These are phyloP conservation scores for Torulaspora franciscae DNA, from an alignment of 805 yeast species.

Conservation along the genomic window DNA sequence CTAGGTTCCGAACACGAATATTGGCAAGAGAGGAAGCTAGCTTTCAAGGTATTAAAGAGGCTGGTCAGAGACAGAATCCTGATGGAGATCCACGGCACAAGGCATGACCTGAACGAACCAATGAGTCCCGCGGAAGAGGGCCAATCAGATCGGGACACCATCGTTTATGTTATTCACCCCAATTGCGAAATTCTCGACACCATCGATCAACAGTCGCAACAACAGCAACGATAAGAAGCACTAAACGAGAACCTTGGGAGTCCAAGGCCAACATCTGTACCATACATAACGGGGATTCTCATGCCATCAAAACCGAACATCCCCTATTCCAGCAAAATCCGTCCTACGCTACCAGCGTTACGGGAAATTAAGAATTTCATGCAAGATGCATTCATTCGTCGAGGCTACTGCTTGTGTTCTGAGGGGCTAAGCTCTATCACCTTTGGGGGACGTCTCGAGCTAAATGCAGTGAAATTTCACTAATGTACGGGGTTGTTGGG, in stretches of 20 bases:
- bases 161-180: constrained; percentile 64
- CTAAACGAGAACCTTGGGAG: neutral
- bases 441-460: neutral
- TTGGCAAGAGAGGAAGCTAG: constrained; percentile 63
- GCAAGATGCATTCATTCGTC: neutral
- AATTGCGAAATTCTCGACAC: constrained; percentile 71
- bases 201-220: constrained; percentile 10
- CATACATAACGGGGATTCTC: neutral
- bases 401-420: neutral
- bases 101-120: constrained; percentile 39
- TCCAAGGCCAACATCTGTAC: neutral
- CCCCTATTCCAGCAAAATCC: neutral
- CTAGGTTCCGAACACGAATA: constrained; percentile 66
- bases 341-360: neutral
- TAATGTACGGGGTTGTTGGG: constrained; percentile 3
- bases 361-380: neutral
- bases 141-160: constrained; percentile 30
- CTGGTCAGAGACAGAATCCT: constrained; percentile 80
- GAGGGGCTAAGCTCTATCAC: neutral
- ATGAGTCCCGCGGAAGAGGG: constrained; percentile 26
- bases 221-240: neutral
- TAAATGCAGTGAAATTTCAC: constrained; percentile 3
- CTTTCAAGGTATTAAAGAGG: constrained; percentile 74
- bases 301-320: neutral
- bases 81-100: constrained; percentile 54